Conservation (phyloP, 2,329 filamentous ascomycete species). For the Alternaria ethzedia region DNA sequence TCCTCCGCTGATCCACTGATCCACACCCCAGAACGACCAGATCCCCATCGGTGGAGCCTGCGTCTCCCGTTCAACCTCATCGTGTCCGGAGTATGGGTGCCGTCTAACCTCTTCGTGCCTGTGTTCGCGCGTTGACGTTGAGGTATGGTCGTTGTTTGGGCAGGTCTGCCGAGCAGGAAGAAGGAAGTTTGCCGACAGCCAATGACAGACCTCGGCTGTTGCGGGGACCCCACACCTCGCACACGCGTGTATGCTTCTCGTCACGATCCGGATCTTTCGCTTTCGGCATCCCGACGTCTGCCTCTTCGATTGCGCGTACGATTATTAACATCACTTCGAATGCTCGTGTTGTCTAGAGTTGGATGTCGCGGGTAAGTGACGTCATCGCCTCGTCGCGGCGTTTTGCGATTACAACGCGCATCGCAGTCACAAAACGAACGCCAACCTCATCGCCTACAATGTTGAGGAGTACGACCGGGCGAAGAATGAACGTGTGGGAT, state of each 20-base stretch:
- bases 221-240: slow-evolving; percentile 18
- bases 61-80: not conserved
- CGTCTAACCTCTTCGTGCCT: not conserved
- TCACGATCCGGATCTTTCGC: slow-evolving; percentile 9
- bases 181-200: slow-evolving; percentile 14
- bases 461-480: not conserved
- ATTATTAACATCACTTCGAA: not conserved
- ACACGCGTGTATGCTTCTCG: slow-evolving; percentile 25
- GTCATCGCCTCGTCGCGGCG: not conserved
- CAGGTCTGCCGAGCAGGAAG: slow-evolving; percentile 24
- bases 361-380: not conserved
- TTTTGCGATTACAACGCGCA: not conserved
- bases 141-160: slow-evolving; percentile 2
- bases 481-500: not conserved
- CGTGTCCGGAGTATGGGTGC: slow-evolving; percentile 7
- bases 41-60: not conserved
- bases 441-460: not conserved
- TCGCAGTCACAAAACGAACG: not conserved
- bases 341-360: not conserved
- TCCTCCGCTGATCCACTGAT: not conserved
- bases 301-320: not conserved
- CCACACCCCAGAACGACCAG: not conserved
- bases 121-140: slow-evolving; percentile 6
- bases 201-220: slow-evolving; percentile 8
- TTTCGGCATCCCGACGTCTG: slow-evolving; percentile 16